Percentiles rank a stretch among this genome's conserved stretches.
These are phyloP conservation scores for Syncephalastrum racemosum DNA, from an alignment of 371 early-diverging fungal genomes.

Conservation along the genomic window DNA sequence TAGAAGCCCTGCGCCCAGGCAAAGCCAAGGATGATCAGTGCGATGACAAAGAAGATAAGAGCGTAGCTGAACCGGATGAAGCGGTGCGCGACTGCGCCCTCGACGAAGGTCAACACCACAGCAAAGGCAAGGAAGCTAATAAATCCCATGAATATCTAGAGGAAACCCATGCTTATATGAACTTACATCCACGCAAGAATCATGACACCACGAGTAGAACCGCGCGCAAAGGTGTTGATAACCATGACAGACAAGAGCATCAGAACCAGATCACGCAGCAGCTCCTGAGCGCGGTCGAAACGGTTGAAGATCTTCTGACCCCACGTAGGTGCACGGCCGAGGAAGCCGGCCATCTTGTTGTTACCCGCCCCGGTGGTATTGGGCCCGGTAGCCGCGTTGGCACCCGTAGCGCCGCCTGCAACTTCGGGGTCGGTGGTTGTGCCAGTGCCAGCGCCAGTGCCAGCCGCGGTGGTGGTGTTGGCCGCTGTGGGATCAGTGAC, in stretches of 20 bases:
- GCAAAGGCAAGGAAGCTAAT: conserved; percentile 39
- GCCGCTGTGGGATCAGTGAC: neutral
- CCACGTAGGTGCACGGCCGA: conserved; percentile 26
- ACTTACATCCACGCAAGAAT: conserved; percentile 41
- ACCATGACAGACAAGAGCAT: conserved; percentile 34
- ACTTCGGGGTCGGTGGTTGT: conserved; percentile 4
- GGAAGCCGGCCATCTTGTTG: conserved; percentile 3
- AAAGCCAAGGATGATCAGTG: conserved; percentile 35
- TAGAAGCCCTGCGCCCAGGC: conserved; percentile 33
- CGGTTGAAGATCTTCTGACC: conserved; percentile 21
- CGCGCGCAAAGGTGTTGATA: conserved; percentile 39
- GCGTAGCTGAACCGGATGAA: conserved; percentile 34
- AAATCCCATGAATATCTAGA: neutral
- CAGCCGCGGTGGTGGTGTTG: conserved; percentile 1
- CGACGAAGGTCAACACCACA: conserved; percentile 29
- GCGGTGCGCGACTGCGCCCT: conserved; percentile 29
- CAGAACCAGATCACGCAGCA: conserved; percentile 38
- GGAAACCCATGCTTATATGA: neutral
- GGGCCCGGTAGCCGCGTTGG: conserved; percentile 5
- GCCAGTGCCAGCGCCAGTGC: neutral
- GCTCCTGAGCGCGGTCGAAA: conserved; percentile 33
- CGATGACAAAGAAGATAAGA: conserved; percentile 30
- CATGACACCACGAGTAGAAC: conserved; percentile 34
- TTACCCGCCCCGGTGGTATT: conserved; percentile 5
- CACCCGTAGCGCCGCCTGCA: neutral